Percentiles rank a stretch among this genome's conserved stretches.
Conservation (phyloP, 768 basidiomycete genomes). For the Boletus reticuloceps region DNA sequence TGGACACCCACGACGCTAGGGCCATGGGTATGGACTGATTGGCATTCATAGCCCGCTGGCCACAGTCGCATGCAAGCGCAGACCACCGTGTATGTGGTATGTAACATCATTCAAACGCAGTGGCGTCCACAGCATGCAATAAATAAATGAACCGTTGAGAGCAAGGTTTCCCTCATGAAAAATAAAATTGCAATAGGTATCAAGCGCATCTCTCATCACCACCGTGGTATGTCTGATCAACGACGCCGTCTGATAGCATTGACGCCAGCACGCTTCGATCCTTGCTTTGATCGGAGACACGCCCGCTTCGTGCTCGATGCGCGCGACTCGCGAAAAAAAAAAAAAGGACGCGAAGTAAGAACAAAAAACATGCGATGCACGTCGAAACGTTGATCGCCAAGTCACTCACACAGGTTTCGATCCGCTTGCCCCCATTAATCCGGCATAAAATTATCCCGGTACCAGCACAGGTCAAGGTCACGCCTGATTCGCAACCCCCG, state of each 20-base stretch:
- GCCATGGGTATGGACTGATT: background rate
- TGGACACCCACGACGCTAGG: background rate
- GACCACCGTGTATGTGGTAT: background rate
- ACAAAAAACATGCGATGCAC: background rate
- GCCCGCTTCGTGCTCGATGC: background rate
- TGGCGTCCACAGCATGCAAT: background rate
- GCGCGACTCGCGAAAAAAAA: background rate
- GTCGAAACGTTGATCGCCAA: background rate
- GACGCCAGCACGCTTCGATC: background rate
- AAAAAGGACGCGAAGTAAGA: background rate
- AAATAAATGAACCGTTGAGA: background rate
- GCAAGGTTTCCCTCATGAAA: background rate
- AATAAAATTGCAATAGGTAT: background rate
- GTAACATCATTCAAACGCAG: background rate
- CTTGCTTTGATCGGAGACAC: slow-evolving; percentile 4
- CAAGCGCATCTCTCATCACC: background rate
- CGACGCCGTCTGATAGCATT: background rate
- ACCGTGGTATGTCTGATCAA: background rate
- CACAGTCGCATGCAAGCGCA: background rate
- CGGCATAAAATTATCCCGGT: background rate
- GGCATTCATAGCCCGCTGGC: background rate
- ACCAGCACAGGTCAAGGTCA: background rate
- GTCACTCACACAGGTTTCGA: background rate
- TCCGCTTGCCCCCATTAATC: too few species aligned
- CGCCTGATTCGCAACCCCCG: background rate